phyloP scores from a whole-genome alignment of 2,329 filamentous ascomycete genomes.

The Penicillium sp. region DNA sequence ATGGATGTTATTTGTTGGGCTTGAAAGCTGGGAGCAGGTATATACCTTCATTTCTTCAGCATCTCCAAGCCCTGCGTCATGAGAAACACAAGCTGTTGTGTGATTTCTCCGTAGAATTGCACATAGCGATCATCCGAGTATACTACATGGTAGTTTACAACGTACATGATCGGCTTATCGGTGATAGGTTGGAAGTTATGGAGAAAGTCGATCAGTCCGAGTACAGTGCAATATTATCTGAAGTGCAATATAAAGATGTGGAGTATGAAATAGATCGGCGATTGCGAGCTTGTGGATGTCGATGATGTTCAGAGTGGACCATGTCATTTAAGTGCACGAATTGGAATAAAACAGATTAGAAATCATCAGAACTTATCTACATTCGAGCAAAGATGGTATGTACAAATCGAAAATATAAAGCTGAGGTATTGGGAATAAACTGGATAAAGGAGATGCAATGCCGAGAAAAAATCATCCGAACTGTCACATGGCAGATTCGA shows the following conservation, averaged over 20 bases:
- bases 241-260: neutral
- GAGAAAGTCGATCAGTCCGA: neutral
- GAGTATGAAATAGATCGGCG: neutral
- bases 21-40: neutral
- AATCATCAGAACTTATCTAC: neutral
- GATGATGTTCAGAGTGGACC: neutral
- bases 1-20: neutral
- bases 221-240: too few relatives aligned
- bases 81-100: neutral
- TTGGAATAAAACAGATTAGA: neutral
- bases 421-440: neutral
- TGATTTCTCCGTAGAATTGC: slow-evolving; percentile 24
- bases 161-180: neutral
- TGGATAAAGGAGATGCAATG: neutral
- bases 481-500: neutral
- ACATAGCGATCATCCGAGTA: slow-evolving; percentile 6
- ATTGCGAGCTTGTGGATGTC: neutral
- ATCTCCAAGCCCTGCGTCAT: slow-evolving; percentile 2
- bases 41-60: neutral
- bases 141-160: neutral
- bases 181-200: neutral
- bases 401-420: neutral
- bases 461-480: neutral
- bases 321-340: neutral
- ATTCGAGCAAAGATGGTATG: neutral